Evolutionary conservation across 2,329 filamentous ascomycete species (phyloP).

Genomic region (Capronia americana): DNA sequence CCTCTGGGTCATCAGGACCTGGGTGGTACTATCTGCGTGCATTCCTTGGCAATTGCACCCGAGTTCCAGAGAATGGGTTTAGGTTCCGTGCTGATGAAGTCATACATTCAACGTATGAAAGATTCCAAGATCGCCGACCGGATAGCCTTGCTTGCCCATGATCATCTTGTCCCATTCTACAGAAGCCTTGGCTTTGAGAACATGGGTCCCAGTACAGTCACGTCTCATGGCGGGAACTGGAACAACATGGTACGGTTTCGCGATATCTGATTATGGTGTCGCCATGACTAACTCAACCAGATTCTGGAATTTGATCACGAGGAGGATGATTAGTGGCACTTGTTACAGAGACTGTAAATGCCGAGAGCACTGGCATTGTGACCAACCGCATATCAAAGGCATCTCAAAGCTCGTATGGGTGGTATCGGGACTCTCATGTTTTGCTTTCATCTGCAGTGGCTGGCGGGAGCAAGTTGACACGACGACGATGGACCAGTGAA

Average conservation of each 20-base stretch:
- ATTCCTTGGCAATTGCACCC: constrained; percentile 81
- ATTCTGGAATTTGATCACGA: constrained; percentile 26
- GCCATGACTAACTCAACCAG: constrained; percentile 15
- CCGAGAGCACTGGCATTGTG: background rate
- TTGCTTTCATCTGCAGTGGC: background rate
- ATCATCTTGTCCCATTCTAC: constrained; percentile 77
- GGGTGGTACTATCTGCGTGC: constrained; percentile 77
- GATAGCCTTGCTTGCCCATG: constrained; percentile 77
- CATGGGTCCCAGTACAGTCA: constrained; percentile 70
- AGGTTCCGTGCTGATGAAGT: constrained; percentile 74
- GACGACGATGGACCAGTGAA: background rate
- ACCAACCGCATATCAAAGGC: background rate
- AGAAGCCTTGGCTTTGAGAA: constrained; percentile 75
- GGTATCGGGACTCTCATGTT: background rate
- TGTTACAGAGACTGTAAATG: background rate
- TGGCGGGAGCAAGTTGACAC: background rate
- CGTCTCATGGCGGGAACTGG: constrained; percentile 82
- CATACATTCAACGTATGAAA: constrained; percentile 78
- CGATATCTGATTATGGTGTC: background rate
- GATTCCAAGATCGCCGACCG: constrained; percentile 72
- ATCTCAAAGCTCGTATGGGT: background rate
- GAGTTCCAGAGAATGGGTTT: constrained; percentile 76
- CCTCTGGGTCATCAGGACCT: constrained; percentile 72
- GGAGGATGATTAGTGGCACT: constrained; percentile 21
- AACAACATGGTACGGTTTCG: constrained; percentile 71